phyloP scores from a whole-genome alignment of 768 basidiomycete genomes.

The Megacollybia marginata region DNA sequence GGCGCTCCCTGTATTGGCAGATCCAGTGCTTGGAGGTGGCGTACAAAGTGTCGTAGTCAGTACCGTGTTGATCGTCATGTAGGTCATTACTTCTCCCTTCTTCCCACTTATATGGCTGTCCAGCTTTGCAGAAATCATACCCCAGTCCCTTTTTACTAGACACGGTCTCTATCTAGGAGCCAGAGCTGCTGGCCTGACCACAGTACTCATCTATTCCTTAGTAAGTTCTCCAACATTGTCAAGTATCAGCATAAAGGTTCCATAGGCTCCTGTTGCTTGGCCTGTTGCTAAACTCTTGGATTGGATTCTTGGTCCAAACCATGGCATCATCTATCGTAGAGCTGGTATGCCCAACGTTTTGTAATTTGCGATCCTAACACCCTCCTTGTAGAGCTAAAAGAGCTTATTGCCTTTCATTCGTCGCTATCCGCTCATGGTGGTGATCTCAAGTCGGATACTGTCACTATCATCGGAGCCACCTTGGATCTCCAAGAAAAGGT shows the following conservation, averaged over 20 bases:
- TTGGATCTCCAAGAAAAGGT: conserved; percentile 80
- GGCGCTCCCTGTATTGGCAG: conserved; percentile 76
- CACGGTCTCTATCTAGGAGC: conserved; percentile 87
- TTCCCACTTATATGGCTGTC: conserved; percentile 1
- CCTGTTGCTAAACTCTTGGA: conserved; percentile 82
- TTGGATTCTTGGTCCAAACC: conserved; percentile 69
- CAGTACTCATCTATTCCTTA: conserved; percentile 57
- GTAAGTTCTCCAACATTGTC: conserved; percentile 28
- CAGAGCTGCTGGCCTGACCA: conserved; percentile 70
- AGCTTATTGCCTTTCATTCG: conserved; percentile 85
- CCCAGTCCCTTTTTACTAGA: conserved; percentile 84
- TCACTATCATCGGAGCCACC: conserved; percentile 85
- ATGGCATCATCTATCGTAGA: conserved; percentile 87
- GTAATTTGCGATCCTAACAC: too few species aligned
- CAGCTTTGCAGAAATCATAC: conserved; percentile 89
- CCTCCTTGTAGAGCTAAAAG: conserved; percentile 60
- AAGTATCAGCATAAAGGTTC: background rate
- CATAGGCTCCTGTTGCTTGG: conserved; percentile 70
- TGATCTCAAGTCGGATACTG: conserved; percentile 80
- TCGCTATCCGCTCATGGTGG: conserved; percentile 69
- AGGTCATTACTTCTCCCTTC: conserved; percentile 24
- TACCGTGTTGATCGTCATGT: conserved; percentile 86
- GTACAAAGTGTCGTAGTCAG: conserved; percentile 72
- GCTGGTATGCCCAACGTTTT: conserved; percentile 30
- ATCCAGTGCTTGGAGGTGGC: conserved; percentile 74